phyloP scores from a whole-genome alignment of 202 grass and related monocot species.

The Saccharum hybrid region DNA sequence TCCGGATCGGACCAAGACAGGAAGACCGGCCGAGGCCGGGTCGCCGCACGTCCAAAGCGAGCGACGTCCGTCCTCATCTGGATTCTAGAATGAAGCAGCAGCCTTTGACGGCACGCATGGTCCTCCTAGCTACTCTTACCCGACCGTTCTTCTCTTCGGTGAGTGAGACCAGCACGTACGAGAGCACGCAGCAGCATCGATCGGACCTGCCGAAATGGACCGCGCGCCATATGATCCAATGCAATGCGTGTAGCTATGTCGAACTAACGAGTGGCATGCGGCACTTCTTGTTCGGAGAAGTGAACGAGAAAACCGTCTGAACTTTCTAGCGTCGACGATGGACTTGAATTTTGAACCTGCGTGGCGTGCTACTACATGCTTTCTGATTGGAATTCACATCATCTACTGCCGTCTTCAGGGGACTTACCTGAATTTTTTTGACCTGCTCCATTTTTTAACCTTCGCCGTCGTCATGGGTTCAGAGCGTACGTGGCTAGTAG shows the following conservation, averaged over 20 bases:
- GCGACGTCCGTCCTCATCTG: too few species aligned
- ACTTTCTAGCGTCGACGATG: not conserved
- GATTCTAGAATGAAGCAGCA: too few species aligned
- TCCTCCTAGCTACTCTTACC: too few species aligned
- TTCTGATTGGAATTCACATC: too few species aligned
- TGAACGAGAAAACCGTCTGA: not conserved
- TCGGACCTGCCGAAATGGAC: slow-evolving; percentile 1
- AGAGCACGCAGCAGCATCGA: not conserved
- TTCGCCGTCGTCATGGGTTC: not conserved
- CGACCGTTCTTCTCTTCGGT: too few species aligned
- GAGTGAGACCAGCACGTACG: too few species aligned
- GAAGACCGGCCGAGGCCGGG: too few species aligned
- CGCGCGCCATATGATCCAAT: not conserved
- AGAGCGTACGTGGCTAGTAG: not conserved
- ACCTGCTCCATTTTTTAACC: not conserved
- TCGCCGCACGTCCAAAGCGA: too few species aligned
- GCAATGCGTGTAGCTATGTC: not conserved
- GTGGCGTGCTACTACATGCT: not conserved
- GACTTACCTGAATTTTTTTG: slow-evolving; percentile 20
- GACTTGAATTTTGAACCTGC: slow-evolving; percentile 28
- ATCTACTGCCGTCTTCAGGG: too few species aligned
- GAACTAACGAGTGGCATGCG: not conserved
- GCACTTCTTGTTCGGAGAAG: not conserved
- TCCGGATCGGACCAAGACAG: too few species aligned
- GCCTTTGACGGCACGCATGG: too few species aligned